phyloP scores from a whole-genome alignment of 805 yeast species.

The Lipomyces mesembrius region DNA sequence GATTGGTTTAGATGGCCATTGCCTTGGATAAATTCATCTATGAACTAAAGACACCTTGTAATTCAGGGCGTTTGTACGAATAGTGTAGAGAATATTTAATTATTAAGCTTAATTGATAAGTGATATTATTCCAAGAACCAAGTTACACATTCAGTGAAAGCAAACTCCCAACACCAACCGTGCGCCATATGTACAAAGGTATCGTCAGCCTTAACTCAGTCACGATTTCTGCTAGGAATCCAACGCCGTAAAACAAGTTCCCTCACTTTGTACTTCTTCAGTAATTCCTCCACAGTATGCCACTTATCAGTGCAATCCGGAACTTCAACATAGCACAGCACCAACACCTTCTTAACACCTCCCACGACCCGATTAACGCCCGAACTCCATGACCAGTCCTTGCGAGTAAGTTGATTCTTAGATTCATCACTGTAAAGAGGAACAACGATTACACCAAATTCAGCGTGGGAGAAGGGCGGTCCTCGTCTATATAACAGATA shows the following conservation, averaged over 20 bases:
- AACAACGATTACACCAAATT: conserved; percentile 67
- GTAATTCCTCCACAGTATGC: conserved; percentile 45
- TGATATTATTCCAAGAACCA: not conserved
- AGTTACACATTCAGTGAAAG: not conserved
- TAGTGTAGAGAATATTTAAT: not conserved
- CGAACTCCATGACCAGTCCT: conserved; percentile 65
- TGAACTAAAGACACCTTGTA: not conserved
- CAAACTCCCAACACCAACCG: conserved; percentile 11
- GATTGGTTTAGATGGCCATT: conserved; percentile 48
- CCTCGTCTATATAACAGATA: conserved; percentile 83
- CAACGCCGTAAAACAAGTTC: conserved; percentile 79
- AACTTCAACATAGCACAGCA: conserved; percentile 66
- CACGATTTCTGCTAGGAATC: conserved; percentile 84
- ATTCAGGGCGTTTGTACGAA: not conserved
- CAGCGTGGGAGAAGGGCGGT: conserved; percentile 95
- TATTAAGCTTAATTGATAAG: not conserved
- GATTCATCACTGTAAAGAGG: conserved; percentile 46
- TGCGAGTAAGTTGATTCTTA: conserved; percentile 41
- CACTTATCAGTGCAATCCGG: conserved; percentile 49
- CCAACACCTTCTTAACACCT: conserved; percentile 79
- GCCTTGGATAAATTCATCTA: too few species aligned
- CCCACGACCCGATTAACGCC: conserved; percentile 80
- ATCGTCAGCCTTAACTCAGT: conserved; percentile 47
- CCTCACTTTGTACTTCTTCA: conserved; percentile 56
- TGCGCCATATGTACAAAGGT: not conserved